Evolutionary conservation across 495 filamentous ascomycete genomes (phyloP).

Genomic region (Penicillium herquei): DNA sequence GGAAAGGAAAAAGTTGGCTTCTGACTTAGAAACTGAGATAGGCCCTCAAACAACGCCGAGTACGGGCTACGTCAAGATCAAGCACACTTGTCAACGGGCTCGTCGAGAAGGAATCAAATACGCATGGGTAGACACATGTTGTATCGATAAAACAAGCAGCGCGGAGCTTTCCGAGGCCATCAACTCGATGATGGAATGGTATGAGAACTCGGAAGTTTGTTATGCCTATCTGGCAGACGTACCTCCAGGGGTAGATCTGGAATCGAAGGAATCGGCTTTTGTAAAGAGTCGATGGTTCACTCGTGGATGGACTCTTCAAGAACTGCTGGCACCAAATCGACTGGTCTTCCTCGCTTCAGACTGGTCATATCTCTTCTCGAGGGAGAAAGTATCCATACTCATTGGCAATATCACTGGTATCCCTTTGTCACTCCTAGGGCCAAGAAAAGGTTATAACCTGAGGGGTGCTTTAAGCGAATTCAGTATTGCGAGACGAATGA

Average conservation of each 20-base stretch:
- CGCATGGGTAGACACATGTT: conserved; percentile 33
- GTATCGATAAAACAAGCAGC: conserved; percentile 32
- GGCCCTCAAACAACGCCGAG: not conserved
- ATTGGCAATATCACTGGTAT: not conserved
- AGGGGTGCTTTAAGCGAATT: no score
- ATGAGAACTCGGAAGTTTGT: conserved; percentile 25
- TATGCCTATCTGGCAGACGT: conserved; percentile 34
- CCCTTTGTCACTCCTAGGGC: not conserved
- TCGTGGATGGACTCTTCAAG: conserved; percentile 29
- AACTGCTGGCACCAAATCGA: conserved; percentile 16
- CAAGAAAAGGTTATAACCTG: no score
- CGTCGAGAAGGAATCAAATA: not conserved
- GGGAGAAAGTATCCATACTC: not conserved
- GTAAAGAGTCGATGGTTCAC: conserved; percentile 18
- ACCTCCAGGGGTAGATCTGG: not conserved
- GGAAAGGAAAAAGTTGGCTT: not conserved
- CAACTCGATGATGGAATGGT: conserved; percentile 43
- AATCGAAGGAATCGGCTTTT: not conserved
- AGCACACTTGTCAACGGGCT: not conserved
- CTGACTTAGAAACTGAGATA: not conserved
- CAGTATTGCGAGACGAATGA: not conserved
- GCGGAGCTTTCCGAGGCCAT: conserved; percentile 34
- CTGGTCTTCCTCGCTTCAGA: conserved; percentile 24
- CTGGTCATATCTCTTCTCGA: not conserved
- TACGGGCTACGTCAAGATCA: not conserved